Base-by-base conservation (phyloP, 495 filamentous ascomycete genomes). In the Penicillium diatomitis region DNA sequence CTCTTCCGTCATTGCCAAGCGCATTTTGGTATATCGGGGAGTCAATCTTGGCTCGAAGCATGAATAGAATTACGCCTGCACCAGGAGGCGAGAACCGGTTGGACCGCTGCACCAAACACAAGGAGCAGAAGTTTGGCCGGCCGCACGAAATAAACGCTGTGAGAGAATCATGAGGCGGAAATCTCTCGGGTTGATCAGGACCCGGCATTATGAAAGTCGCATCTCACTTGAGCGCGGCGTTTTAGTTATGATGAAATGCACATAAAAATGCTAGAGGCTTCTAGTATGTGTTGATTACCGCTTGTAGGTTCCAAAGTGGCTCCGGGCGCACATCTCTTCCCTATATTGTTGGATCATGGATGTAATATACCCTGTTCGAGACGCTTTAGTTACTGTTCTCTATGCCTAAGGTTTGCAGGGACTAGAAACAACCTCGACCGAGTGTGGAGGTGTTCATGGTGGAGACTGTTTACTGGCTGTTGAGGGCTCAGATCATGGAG, bases 231-330 rank as follows among this genome's bases (percentile, higher is more conserved):
- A 51, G 48, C 50, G 56, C 63, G 59, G 61, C 57, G 57, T 65
- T 20, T 59, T 58, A 64, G 58, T 65, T 56, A 68, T 63, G 65
- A 68, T 58, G 58, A 62, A 65, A 64, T 68, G 63, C 61, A 68
- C 58, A 66, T 68, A 64, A 56, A 58, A 54, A 51, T 52, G 55
- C 51, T 61, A 61, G 49, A 55, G 42, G 49, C 20, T 20, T 20
- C 46, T 54, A 45, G 39, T 34, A 32, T 46, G 43, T 38, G 3
- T 41, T 38, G 4, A 11, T 7, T 12, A 30, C 28, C 11, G 2
- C 27, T 28, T 41, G 20, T 20, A 20, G 20, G 20, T 20, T 20
- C 20, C 20, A 20, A 2, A 20, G 2, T 20, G 20, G 20, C 20
- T 20, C 20, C 20, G 20, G 20, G 20, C 20, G 20, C 20, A 20